Evolutionary conservation across 495 filamentous ascomycete genomes (phyloP).

Genomic region (Collariella sp.): DNA sequence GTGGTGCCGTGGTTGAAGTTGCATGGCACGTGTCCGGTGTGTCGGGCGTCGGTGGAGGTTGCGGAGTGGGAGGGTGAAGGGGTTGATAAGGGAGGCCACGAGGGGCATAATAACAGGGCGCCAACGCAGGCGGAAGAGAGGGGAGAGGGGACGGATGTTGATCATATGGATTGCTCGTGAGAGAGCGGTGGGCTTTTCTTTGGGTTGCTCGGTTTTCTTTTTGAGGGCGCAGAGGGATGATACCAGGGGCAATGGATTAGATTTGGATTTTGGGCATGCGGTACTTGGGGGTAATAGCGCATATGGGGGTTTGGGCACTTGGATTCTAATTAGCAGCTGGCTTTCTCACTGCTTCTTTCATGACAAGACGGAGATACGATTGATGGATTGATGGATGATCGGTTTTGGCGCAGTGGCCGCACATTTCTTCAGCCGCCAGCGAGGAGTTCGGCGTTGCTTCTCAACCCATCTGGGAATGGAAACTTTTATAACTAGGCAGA

Average conservation of each 20-base stretch:
- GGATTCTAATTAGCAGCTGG: too few relatives aligned
- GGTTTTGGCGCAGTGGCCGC: too few relatives aligned
- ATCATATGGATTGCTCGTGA: slow-evolving; percentile 4
- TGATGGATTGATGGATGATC: too few relatives aligned
- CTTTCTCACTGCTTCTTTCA: too few relatives aligned
- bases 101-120: neutral
- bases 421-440: too few relatives aligned
- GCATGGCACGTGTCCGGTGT: slow-evolving; percentile 84
- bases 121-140: neutral
- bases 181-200: neutral
- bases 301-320: too few relatives aligned
- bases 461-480: too few relatives aligned
- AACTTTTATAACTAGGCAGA: too few relatives aligned
- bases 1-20: slow-evolving; percentile 68
- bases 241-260: neutral
- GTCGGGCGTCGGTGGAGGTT: slow-evolving; percentile 46
- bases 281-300: too few relatives aligned
- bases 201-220: too few relatives aligned
- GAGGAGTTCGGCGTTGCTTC: too few relatives aligned
- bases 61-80: neutral
- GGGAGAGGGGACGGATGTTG: neutral
- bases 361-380: too few relatives aligned
- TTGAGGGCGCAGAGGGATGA: neutral
- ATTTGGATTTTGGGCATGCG: neutral
- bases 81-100: neutral